These are phyloP conservation scores for Lichtheimia hyalospora DNA, from an alignment of 371 early-diverging fungal species.

Conservation along the genomic window DNA sequence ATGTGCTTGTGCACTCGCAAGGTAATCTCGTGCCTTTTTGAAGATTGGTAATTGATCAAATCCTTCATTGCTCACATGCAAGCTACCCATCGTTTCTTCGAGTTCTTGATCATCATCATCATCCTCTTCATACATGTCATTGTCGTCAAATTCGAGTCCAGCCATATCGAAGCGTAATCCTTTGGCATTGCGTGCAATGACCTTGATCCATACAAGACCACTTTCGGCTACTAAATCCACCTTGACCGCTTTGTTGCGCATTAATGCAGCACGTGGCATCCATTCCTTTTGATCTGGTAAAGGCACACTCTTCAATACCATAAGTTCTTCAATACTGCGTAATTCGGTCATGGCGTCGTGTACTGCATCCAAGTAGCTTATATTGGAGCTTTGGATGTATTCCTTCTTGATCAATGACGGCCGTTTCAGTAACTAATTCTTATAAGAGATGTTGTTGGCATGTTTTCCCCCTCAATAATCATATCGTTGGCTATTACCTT, in stretches of 20 bases:
- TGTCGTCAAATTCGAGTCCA: conserved; percentile 37
- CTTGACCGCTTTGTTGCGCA: conserved; percentile 29
- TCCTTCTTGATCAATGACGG: conserved; percentile 35
- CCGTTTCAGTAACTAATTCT: conserved; percentile 29
- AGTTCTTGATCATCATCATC: conserved; percentile 9
- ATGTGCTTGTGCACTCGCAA: conserved; percentile 47
- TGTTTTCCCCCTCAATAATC: neutral
- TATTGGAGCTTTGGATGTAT: conserved; percentile 41
- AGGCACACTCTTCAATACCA: conserved; percentile 29
- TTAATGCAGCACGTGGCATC: conserved; percentile 32
- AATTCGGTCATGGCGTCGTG: conserved; percentile 30
- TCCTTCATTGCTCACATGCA: neutral
- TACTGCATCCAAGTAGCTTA: conserved; percentile 45
- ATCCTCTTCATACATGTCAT: conserved; percentile 18
- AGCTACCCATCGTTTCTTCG: neutral
- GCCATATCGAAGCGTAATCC: conserved; percentile 50
- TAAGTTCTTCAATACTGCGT: conserved; percentile 24
- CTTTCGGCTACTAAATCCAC: conserved; percentile 53
- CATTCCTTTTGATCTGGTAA: conserved; percentile 16
- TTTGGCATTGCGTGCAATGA: conserved; percentile 53
- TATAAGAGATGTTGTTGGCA: neutral
- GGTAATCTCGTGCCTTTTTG: conserved; percentile 45
- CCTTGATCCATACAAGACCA: conserved; percentile 57
- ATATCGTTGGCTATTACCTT: conserved; percentile 2
- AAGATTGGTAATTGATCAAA: conserved; percentile 49